Evolutionary conservation across 495 filamentous ascomycete genomes (phyloP).

Genomic region (Echria macrotheca): DNA sequence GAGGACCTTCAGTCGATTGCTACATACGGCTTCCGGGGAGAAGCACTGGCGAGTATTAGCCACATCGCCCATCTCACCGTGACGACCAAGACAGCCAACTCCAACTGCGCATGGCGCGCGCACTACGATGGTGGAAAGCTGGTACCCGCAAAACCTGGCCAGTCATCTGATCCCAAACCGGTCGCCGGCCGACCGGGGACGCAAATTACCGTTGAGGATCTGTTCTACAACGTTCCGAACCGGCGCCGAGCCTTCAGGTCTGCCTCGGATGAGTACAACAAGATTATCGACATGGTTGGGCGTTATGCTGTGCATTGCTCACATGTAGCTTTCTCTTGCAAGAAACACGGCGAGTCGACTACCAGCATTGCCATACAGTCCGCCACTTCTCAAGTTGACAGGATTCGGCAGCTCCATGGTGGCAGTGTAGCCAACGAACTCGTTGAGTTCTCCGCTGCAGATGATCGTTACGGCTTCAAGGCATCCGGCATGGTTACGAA

Average conservation of each 20-base stretch:
- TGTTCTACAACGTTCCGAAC: constrained; percentile 94
- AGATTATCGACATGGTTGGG: constrained; percentile 93
- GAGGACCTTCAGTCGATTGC: constrained; percentile 88
- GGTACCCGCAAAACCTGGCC: constrained; percentile 83
- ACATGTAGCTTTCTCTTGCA: constrained; percentile 89
- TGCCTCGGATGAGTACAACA: constrained; percentile 90
- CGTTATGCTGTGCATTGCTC: constrained; percentile 92
- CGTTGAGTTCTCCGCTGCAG: constrained; percentile 65
- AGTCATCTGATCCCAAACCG: constrained; percentile 80
- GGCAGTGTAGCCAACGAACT: constrained; percentile 84
- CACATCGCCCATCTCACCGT: constrained; percentile 96
- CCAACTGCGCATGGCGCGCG: constrained; percentile 82
- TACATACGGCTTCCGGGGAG: constrained; percentile 96
- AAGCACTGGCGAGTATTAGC: constrained; percentile 96
- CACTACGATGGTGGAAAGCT: constrained; percentile 82
- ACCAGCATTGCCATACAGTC: constrained; percentile 73
- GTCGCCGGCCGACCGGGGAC: constrained; percentile 90
- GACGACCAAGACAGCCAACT: constrained; percentile 87
- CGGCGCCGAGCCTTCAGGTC: constrained; percentile 87
- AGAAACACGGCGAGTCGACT: constrained; percentile 86
- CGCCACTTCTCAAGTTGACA: constrained; percentile 65
- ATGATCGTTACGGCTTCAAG: constrained; percentile 76
- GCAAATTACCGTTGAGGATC: constrained; percentile 93
- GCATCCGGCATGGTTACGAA: constrained; percentile 81
- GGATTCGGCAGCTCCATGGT: constrained; percentile 87